Percentiles rank a stretch among this genome's conserved stretches.
phyloP scores from a whole-genome alignment of 805 yeast genomes.

The Yamadazyma philogaea region DNA sequence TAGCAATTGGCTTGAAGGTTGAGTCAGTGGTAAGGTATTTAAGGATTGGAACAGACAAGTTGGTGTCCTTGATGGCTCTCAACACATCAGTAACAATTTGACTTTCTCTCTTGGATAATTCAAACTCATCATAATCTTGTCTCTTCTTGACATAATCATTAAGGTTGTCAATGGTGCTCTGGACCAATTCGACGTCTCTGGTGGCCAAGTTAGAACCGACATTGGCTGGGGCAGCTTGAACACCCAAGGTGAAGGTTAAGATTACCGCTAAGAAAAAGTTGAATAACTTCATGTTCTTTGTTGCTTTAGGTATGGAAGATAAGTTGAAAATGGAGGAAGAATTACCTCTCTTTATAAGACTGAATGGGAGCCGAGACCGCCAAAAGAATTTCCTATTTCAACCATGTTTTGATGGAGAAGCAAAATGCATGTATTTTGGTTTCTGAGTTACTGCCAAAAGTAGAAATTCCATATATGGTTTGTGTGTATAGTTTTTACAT shows the following conservation, averaged over 20 bases:
- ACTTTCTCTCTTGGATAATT: slow-evolving; percentile 35
- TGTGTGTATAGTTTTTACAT: slow-evolving; percentile 3
- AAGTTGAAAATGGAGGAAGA: background rate
- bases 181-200: slow-evolving; percentile 23
- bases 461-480: slow-evolving; percentile 8
- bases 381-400: slow-evolving; percentile 7
- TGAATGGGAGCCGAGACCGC: background rate
- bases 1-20: slow-evolving; percentile 27
- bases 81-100: slow-evolving; percentile 41
- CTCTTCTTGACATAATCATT: slow-evolving; percentile 30
- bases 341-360: background rate
- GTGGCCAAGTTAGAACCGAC: slow-evolving; percentile 18
- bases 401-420: slow-evolving; percentile 6
- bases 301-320: background rate
- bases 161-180: slow-evolving; percentile 26
- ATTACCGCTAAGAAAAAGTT: slow-evolving; percentile 19
- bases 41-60: slow-evolving; percentile 36
- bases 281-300: slow-evolving; percentile 4
- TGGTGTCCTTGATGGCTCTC: slow-evolving; percentile 33
- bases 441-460: slow-evolving; percentile 6
- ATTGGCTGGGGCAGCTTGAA: slow-evolving; percentile 35
- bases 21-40: slow-evolving; percentile 31
- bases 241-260: slow-evolving; percentile 23
- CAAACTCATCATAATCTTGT: slow-evolving; percentile 18
- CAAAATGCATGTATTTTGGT: background rate